Evolutionary conservation across 352 stramenopile genomes (phyloP), one percentile per base, ranked within the genome.

Genomic region (Phytophthora europaea): DNA sequence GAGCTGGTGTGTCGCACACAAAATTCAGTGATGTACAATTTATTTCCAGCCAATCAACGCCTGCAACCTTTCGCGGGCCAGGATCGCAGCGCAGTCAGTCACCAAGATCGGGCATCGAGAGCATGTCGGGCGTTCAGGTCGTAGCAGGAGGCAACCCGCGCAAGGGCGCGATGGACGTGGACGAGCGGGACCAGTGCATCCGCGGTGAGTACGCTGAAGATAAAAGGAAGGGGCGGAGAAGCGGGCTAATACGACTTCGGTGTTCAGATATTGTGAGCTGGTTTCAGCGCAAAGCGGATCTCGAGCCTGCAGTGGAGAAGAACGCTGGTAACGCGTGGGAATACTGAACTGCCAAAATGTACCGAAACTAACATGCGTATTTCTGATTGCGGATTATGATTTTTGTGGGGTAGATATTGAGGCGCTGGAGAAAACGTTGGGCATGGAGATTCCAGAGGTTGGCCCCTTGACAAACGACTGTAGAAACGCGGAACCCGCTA

Each of bases 181-280:
- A 93, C 34, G 88, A 96, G 70, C 74, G 79, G 12, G 87, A 93
- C 51, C 89, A 96, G 71, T 95, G 89, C 62, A 94, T 95, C 52
- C 86, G 88, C 40, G 89, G 88, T 93, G 53, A 28, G 70, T 26
- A 12, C 0, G 26, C 6, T 6, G 34, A 18, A 34, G 13, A n/a
- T 18, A 10, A 15, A 31, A 3, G 16, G 4, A 22, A 15, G 10
- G 51, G 5, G 4, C 8, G 28, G 18, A 28, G 34, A 48, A 26
- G 4, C 1, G 8, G 31, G 23, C 26, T 69, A 34, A 59, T 51
- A 38, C 18, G 16, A 6, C 8, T 4, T 26, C 6, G 1, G 52
- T 13, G 40, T 1, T 54, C 28, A 93, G 88, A 96, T 36, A 91
- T 96, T 59, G 78, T 94, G 73, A 94, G 82, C 76, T 96, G 89